Evolutionary conservation across 2,329 filamentous ascomycete species (phyloP).

Genomic region (Fusarium subtropicale): DNA sequence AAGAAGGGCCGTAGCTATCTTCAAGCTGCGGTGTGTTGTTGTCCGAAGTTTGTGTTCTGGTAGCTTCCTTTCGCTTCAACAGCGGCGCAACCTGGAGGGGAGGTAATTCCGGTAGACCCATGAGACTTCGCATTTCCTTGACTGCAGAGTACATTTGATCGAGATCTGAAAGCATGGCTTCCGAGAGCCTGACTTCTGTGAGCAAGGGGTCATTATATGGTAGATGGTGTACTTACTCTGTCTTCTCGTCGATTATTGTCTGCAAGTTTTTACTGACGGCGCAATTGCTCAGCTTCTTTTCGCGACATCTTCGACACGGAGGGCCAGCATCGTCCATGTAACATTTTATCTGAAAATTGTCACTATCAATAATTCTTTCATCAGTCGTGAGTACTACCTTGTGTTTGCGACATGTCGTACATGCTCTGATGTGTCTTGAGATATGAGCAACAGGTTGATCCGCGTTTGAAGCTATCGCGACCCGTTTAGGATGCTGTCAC

Average conservation of each 20-base stretch:
- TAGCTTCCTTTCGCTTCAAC: conserved; percentile 27
- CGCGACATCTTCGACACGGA: conserved; percentile 53
- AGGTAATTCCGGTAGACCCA: conserved; percentile 42
- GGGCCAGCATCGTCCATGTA: conserved; percentile 56
- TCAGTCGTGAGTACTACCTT: conserved; percentile 47
- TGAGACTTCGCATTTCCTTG: conserved; percentile 40
- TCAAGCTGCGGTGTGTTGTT: conserved; percentile 5
- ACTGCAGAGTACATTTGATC: conserved; percentile 44
- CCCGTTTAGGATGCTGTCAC: conserved; percentile 18
- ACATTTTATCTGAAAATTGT: conserved; percentile 52
- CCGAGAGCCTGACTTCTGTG: conserved; percentile 4
- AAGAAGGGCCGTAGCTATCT: conserved; percentile 42
- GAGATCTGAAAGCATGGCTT: conserved; percentile 41
- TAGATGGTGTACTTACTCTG: conserved; percentile 46
- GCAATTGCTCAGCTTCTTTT: conserved; percentile 53
- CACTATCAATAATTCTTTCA: fast-evolving
- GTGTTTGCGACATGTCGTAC: conserved; percentile 56
- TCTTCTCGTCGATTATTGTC: conserved; percentile 56
- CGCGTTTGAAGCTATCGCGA: conserved; percentile 59
- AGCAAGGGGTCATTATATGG: fast-evolving
- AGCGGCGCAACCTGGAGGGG: conserved; percentile 32
- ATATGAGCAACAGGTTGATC: conserved; percentile 56
- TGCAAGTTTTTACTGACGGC: conserved; percentile 57
- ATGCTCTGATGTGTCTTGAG: conserved; percentile 56
- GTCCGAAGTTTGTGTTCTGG: neutral